These are phyloP conservation scores for Backusella circina DNA, from an alignment of 192 early-diverging fungal species.

Conservation along the genomic window DNA sequence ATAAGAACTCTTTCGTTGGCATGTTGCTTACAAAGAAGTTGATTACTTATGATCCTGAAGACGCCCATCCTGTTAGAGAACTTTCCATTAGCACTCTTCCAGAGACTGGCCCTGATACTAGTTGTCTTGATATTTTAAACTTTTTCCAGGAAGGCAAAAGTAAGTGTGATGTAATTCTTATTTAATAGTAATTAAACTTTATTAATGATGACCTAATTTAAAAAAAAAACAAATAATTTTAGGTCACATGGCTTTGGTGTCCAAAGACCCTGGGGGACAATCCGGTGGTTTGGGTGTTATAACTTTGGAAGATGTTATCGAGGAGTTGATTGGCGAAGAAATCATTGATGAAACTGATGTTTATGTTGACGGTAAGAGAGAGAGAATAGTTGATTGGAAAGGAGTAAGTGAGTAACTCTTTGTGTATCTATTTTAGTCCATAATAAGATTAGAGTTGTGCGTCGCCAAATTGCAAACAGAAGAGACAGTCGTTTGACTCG, in stretches of 20 bases:
- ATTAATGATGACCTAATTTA: background rate
- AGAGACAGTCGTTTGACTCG: conserved; percentile 20
- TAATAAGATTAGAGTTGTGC: conserved; percentile 57
- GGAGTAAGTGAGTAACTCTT: background rate
- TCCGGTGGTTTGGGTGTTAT: conserved; percentile 65
- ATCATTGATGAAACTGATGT: conserved; percentile 28
- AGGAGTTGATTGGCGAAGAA: conserved; percentile 75
- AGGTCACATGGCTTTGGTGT: conserved; percentile 72
- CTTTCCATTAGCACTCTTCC: conserved; percentile 51
- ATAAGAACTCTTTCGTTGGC: conserved; percentile 64
- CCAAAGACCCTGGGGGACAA: conserved; percentile 44
- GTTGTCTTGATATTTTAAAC: conserved; percentile 73
- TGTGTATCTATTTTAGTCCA: conserved; percentile 33
- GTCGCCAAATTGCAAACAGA: conserved; percentile 30
- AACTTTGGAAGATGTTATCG: conserved; percentile 81
- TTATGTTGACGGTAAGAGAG: conserved; percentile 18
- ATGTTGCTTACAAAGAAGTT: conserved; percentile 75
- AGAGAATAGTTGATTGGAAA: background rate
- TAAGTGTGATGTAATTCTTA: conserved; percentile 5
- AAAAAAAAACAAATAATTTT: background rate
- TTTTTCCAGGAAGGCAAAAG: conserved; percentile 81
- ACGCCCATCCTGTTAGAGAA: conserved; percentile 58
- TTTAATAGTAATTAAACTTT: background rate
- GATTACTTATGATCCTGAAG: conserved; percentile 72
- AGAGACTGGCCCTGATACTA: conserved; percentile 52